Base-by-base conservation (phyloP, 345 rosid species). In the Linum trigynum region DNA sequence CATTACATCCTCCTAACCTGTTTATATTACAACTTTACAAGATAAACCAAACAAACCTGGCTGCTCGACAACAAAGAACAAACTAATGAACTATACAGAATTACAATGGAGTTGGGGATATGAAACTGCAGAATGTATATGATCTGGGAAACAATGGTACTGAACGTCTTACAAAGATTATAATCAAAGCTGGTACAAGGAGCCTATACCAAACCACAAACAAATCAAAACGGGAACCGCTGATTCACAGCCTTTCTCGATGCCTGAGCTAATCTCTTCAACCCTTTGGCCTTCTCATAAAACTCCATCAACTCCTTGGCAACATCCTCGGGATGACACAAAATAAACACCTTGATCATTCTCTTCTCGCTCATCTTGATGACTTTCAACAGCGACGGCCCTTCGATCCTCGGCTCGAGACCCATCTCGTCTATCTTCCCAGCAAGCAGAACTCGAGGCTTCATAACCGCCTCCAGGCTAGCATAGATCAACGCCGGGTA, bases 141-240 rank as follows among this genome's bases (percentile, higher is more conserved):
- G 32, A 23, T 23, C 32, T 23, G 32, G 32, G 32, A 23, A 23
- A 23, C 32, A 23, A 23, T 23, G 32, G 32, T 23, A 23, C 32
- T 23, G 32, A 23, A 23, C 32, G 32, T 23, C 32, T 23, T 23
- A 23, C 32, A 23, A 23, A 23, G 32, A 23, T 0, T 0, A 23
- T 23, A 23, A 23, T 23, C 32, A 23, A 23, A 23, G 32, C 32
- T 23, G 32, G 32, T 23, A 23, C 32, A 23, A 23, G 32, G 32
- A 23, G 32, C 45, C 45, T 4, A n/a, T n/a, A 15, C 32, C 32
- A 8, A 41, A 41, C 45, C 5, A 41, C 45, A 4, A 41, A n/a
- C 45, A 15, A 62, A 75, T 79, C 76, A 88, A 70, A 85, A 91
- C 39, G 98, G 96, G 70, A 88, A 86, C 23, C 96, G 90, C 77